Evolutionary conservation across 78 protist genomes (phyloP).

Genomic region (Paulinella micropora): DNA sequence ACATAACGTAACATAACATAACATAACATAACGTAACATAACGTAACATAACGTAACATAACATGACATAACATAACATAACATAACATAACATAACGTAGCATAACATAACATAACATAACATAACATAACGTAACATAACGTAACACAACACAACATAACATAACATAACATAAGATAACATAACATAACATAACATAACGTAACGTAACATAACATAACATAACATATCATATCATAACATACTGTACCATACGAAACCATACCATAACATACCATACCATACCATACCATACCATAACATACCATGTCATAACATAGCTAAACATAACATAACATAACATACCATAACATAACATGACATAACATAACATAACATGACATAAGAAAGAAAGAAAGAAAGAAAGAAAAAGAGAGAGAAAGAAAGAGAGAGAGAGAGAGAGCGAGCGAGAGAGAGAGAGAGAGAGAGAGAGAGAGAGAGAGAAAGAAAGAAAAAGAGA

Average conservation of each 20-base stretch:
- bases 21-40: neutral
- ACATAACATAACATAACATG: no score
- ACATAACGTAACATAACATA: neutral
- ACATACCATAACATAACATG: no score
- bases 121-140: neutral
- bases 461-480: no score
- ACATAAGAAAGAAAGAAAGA: no score
- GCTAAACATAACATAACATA: no score
- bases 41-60: neutral
- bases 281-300: no score
- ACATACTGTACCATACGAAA: no score
- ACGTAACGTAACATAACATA: neutral
- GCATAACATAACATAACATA: neutral
- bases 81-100: neutral
- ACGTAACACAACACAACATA: neutral
- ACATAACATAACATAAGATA: neutral
- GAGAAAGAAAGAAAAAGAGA: neutral
- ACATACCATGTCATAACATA: no score
- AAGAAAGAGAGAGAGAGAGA: no score
- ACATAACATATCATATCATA: neutral
- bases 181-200: neutral
- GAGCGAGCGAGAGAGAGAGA: no score
- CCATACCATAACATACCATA: no score
- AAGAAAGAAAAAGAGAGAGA: no score
- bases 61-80: neutral